These are phyloP conservation scores for Naganishia sp. DNA, from an alignment of 1,284 basidiomycete species.

Conservation along the genomic window DNA sequence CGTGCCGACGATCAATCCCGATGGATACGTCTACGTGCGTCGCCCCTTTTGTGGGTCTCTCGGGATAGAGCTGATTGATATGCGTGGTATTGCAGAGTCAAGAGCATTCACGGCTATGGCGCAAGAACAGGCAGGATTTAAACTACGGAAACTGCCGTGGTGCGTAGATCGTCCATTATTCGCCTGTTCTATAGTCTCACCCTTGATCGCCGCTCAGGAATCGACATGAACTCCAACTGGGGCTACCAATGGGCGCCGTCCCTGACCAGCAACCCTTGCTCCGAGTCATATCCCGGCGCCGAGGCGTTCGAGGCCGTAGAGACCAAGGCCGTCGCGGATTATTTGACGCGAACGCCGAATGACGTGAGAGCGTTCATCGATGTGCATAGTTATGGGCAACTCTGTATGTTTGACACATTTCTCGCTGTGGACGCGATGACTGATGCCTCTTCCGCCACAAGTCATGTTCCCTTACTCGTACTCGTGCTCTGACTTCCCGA, in stretches of 20 bases:
- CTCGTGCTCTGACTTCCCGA: slow-evolving; percentile 66
- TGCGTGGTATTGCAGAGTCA: slow-evolving; percentile 49
- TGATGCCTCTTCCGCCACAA: slow-evolving; percentile 32
- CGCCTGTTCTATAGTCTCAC: background rate
- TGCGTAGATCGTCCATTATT: background rate
- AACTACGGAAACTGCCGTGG: slow-evolving; percentile 36
- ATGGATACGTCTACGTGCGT: slow-evolving; percentile 68
- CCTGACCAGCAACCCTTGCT: slow-evolving; percentile 60
- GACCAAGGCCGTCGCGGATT: slow-evolving; percentile 71
- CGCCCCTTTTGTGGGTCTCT: background rate
- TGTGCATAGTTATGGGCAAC: slow-evolving; percentile 79
- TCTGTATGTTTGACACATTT: too few species aligned
- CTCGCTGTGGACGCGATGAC: too few species aligned
- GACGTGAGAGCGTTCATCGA: slow-evolving; percentile 68
- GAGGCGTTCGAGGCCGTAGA: slow-evolving; percentile 74
- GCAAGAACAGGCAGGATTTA: slow-evolving; percentile 71
- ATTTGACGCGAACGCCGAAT: slow-evolving; percentile 62
- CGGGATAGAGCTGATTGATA: background rate
- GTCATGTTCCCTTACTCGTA: slow-evolving; percentile 71
- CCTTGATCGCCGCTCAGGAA: slow-evolving; percentile 57
- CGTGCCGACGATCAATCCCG: slow-evolving; percentile 77
- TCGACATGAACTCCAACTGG: slow-evolving; percentile 83
- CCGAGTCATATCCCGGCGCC: slow-evolving; percentile 70
- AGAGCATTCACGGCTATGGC: slow-evolving; percentile 72
- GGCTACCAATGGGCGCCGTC: slow-evolving; percentile 51